These are phyloP conservation scores for Cantharellus anzutake DNA, from an alignment of 768 basidiomycete genomes.

Conservation along the genomic window DNA sequence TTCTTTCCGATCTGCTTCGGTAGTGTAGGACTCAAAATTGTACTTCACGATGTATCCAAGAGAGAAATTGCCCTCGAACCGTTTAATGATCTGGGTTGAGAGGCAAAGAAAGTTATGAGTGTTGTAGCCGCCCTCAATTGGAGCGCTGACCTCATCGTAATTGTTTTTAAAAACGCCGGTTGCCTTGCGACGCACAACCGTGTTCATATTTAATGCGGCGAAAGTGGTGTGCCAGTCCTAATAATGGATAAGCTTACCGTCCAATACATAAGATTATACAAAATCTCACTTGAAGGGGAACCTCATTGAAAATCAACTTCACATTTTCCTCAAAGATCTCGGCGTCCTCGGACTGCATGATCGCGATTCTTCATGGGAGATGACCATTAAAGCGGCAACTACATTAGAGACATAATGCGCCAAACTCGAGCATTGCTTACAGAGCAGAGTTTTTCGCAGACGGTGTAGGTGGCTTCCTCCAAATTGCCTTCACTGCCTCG, in stretches of 20 bases:
- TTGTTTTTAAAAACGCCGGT: constrained; percentile 49
- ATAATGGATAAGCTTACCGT: constrained; percentile 16
- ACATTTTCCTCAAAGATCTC: constrained; percentile 36
- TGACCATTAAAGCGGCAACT: not conserved
- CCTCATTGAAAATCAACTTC: constrained; percentile 30
- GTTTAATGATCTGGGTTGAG: constrained; percentile 32
- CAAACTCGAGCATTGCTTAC: constrained; percentile 20
- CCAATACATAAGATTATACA: not conserved
- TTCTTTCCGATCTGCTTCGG: constrained; percentile 41
- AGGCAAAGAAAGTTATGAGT: not conserved
- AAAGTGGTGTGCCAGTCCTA: constrained; percentile 36
- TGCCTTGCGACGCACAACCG: constrained; percentile 31
- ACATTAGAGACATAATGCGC: too few relatives aligned
- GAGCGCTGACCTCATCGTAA: constrained; percentile 34
- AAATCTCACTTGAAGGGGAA: not conserved
- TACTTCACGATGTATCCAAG: constrained; percentile 31
- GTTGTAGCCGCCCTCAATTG: not conserved
- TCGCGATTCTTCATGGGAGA: not conserved
- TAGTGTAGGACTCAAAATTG: constrained; percentile 33
- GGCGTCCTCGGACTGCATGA: not conserved
- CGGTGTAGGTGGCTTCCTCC: constrained; percentile 55
- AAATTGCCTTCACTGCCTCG: constrained; percentile 46
- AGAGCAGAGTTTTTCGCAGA: constrained; percentile 52
- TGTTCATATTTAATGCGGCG: constrained; percentile 36
- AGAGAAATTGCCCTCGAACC: constrained; percentile 51